Conservation (phyloP, 179 eudicot genomes). For the Silene coronaria region DNA sequence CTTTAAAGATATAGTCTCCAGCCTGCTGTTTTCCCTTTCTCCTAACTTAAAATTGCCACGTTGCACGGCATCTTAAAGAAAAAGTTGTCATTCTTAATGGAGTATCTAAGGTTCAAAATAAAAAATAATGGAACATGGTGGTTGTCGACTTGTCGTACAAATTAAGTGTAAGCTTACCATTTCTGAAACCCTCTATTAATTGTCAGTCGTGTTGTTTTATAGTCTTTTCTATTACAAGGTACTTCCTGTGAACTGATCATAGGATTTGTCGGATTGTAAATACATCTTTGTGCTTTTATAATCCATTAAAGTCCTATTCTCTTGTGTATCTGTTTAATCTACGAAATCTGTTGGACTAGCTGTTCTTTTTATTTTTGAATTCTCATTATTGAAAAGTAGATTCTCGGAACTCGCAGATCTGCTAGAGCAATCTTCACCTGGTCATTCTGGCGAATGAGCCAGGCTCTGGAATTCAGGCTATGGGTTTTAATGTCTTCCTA, state of each 20-base stretch:
- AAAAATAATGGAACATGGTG: background rate
- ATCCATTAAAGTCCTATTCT: background rate
- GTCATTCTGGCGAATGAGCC: slow-evolving; percentile 59
- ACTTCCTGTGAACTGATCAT: background rate
- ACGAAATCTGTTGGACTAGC: slow-evolving; percentile 3
- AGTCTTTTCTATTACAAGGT: background rate
- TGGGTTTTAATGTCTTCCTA: slow-evolving; percentile 47
- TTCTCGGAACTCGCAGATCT: slow-evolving; percentile 73
- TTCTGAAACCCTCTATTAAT: background rate
- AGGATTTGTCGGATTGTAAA: background rate
- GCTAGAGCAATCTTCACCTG: slow-evolving; percentile 61
- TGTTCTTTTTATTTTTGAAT: slow-evolving; percentile 10
- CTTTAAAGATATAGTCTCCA: background rate
- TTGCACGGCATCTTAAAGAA: background rate
- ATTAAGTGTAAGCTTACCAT: background rate
- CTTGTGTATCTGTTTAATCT: slow-evolving; percentile 3
- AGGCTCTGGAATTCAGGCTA: slow-evolving; percentile 55
- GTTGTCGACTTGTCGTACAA: slow-evolving; percentile 3
- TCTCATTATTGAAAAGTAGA: slow-evolving; percentile 48
- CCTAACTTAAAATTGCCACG: background rate
- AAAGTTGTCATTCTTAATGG: background rate
- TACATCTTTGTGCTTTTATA: background rate
- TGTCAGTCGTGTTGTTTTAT: background rate
- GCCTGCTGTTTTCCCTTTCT: background rate
- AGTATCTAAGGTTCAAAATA: background rate